phyloP scores from a whole-genome alignment of 2,329 filamentous ascomycete genomes.

The Fusarium sp. region DNA sequence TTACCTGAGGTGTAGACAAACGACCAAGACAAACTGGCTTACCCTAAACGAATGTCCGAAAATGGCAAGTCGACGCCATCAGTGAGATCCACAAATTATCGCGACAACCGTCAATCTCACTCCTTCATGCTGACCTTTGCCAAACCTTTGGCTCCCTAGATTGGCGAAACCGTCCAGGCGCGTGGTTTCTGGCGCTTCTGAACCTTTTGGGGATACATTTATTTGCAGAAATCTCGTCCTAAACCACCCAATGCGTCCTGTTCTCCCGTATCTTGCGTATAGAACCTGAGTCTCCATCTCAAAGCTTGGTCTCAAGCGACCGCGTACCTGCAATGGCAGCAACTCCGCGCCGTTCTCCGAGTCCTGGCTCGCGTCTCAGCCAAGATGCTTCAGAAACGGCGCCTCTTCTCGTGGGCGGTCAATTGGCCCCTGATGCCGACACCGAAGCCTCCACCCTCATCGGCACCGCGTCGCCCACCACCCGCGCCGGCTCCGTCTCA shows the following conservation, averaged over 20 bases:
- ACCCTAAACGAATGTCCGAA: slow-evolving; percentile 29
- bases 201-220: neutral
- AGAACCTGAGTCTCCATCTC: neutral
- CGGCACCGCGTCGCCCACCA: slow-evolving; percentile 36
- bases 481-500: slow-evolving; percentile 18
- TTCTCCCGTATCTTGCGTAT: neutral
- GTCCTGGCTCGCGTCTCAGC: slow-evolving; percentile 5
- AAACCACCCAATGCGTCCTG: neutral
- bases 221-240: neutral
- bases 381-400: slow-evolving; percentile 40
- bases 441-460: slow-evolving; percentile 48
- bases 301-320: slow-evolving; percentile 1
- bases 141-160: neutral
- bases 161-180: neutral
- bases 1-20: neutral
- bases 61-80: slow-evolving; percentile 24
- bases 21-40: neutral
- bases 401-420: slow-evolving; percentile 39
- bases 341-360: slow-evolving; percentile 13
- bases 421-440: slow-evolving; percentile 37
- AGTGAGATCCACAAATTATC: slow-evolving; percentile 33
- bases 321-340: slow-evolving; percentile 28
- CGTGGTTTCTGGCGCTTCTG: neutral
- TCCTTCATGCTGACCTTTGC: neutral
- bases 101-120: slow-evolving; percentile 16